Base-by-base conservation (phyloP, 129 eudicot species). In the Lactuca sativa region DNA sequence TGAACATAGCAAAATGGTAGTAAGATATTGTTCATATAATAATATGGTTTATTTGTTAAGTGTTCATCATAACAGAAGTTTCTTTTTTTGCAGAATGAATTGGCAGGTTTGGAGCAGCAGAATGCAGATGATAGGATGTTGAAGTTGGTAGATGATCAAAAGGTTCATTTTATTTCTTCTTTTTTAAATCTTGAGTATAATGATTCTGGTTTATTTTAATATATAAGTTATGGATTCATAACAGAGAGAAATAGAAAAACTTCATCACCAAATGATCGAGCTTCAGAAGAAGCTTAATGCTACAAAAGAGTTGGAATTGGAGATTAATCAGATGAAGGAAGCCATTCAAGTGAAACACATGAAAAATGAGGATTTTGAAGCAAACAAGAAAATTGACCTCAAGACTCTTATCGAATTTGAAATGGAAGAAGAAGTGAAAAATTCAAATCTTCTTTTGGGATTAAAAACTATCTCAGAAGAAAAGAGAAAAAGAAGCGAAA, bases 171-270 rank as follows among this genome's bases (percentile, higher is more conserved):
- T 44, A 44, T 1, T 44, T 44, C 3, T 44, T 44, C 14, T 11
- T 44, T 44, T 44, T 44, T 2, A 10, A 44, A 44, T 44, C 3
- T 44, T 11, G 52, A 11, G 11, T 44, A n/a, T 1, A 12, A 16
- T 6, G 43, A 38, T 21, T 69, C 53, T 30, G 52, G 52, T 10
- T 64, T 52, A 9, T 12, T 17, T 13, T 9, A 6, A 30, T 36
- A 15, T 62, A 44, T 1, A 44, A 44, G 18, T 73, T 44, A 44
- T 41, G 48, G 1, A 41, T 41, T 7, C 31, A 49, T 72, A 53
- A 30, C 88, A 86, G 92, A 81, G 64, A 59, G 73, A 83, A 81
- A 85, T 78, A 69, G 87, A 88, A 53, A 59, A 78, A 55, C 90
- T 88, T 63, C 79, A 78, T 54, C 81, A 72, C 48, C 67, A 54